These are phyloP conservation scores for Scedosporium aurantiacum DNA, from an alignment of 2,329 filamentous ascomycete species.

Conservation along the genomic window DNA sequence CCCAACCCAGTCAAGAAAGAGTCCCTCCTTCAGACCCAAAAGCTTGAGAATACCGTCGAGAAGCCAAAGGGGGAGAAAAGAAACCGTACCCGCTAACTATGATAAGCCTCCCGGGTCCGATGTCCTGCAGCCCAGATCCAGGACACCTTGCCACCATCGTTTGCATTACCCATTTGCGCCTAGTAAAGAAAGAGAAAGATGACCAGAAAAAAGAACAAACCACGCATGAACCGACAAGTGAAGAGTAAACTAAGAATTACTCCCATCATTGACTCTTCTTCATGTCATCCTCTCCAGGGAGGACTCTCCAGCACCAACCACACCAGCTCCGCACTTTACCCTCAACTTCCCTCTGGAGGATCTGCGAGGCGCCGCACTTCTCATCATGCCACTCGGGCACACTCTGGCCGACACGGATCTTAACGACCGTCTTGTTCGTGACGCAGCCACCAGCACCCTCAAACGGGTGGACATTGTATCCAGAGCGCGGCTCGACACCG, in stretches of 20 bases:
- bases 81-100: no score
- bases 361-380: constrained; percentile 48
- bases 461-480: constrained; percentile 79
- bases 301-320: constrained; percentile 75
- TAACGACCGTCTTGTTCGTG: constrained; percentile 77
- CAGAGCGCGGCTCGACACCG: constrained; percentile 39
- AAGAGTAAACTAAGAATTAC: background rate
- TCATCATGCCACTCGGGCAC: constrained; percentile 83
- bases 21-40: no score
- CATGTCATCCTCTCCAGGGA: constrained; percentile 44
- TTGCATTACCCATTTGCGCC: no score
- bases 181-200: no score
- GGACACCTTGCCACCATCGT: no score
- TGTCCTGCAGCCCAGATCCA: no score
- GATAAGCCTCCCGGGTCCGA: no score
- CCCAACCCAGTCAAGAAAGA: no score
- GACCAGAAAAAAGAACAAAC: no score
- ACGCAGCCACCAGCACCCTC: constrained; percentile 82
- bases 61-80: no score
- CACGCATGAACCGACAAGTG: no score
- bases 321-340: constrained; percentile 73
- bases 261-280: background rate
- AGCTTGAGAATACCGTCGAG: no score
- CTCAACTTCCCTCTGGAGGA: constrained; percentile 58
- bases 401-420: constrained; percentile 69